phyloP scores from a whole-genome alignment of 768 basidiomycete genomes.

The Trametes gibbosa region DNA sequence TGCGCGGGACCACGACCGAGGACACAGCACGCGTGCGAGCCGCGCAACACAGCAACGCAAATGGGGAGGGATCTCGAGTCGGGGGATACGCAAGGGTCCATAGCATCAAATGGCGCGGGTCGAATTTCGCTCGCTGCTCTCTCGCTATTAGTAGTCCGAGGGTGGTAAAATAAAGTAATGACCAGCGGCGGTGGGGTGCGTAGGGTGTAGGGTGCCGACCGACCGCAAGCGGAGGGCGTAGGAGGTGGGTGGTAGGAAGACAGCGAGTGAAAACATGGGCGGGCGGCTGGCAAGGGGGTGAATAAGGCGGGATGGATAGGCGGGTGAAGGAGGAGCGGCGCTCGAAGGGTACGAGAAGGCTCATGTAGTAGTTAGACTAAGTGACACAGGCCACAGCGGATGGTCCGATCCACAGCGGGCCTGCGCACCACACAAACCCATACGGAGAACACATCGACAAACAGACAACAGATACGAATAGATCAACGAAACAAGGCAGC shows the following conservation, averaged over 20 bases:
- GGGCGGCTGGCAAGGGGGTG: background rate
- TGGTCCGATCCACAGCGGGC: background rate
- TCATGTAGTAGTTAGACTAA: background rate
- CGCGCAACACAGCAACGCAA: background rate
- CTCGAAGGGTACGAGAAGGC: background rate
- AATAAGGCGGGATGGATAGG: background rate
- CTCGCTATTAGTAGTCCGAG: conserved; percentile 21
- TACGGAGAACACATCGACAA: background rate
- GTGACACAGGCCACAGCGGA: background rate
- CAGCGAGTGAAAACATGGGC: background rate
- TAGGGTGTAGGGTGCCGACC: background rate
- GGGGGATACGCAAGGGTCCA: conserved; percentile 1
- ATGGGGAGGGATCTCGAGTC: background rate
- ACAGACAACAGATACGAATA: too few relatives aligned
- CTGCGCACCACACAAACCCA: background rate
- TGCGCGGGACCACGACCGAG: too few relatives aligned
- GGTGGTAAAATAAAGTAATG: conserved; percentile 20
- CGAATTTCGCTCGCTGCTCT: background rate
- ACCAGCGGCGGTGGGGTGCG: background rate
- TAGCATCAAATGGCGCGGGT: conserved; percentile 7
- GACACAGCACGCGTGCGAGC: background rate
- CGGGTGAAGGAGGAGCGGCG: background rate
- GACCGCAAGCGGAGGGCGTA: background rate
- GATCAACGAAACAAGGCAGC: background rate
- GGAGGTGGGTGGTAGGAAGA: background rate